Base-by-base conservation (phyloP, 176 grass and related monocot species). In the Oryza glaberrima region DNA sequence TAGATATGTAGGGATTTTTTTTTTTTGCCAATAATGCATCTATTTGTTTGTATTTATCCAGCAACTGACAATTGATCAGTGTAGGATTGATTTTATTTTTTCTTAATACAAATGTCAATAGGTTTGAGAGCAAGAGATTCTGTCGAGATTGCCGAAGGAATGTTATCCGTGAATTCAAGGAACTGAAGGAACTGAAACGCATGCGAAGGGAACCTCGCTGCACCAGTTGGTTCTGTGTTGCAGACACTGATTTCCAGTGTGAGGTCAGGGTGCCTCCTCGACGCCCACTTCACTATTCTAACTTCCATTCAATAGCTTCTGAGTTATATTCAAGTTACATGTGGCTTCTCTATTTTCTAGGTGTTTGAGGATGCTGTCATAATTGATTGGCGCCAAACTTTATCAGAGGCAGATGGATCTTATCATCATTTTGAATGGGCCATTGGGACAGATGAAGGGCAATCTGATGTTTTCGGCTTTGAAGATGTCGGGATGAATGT, bases 101-200 rank as follows among this genome's bases (percentile, higher is more conserved):
- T 75, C 19, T 41, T 4, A 72, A 28, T 14, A 69, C 72, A 64
- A 66, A 60, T 61, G 45, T 88, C 40, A 23, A 86, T 86, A 98
- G 92, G 85, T 94, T 98, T 93, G 95, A 98, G 41, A 98, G 89
- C 88, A 98, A 98, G 90, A 93, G 90, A 80, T 94, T 98, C 90
- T 98, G 95, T 82, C 90, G 95, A 93, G 95, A 94, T 72, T 98
- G 95, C 34, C 88, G 95, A 86, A 98, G 87, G 84, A 94, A 98
- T 82, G 95, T 98, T 69, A 94, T 98, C 19, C 84, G 91, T 60
- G 95, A 98, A 93, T 98, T 98, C 82, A 98, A 94, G 84, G 95
- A 98, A 76, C 89, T 94, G 51, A 98, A 98, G 70, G 95, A 98
- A 83, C 69, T 98, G 75, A 98, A 97, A 78, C 95, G 95, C 40